phyloP scores from a whole-genome alignment of 768 basidiomycete genomes.

The Chlorophyllum brunneum region DNA sequence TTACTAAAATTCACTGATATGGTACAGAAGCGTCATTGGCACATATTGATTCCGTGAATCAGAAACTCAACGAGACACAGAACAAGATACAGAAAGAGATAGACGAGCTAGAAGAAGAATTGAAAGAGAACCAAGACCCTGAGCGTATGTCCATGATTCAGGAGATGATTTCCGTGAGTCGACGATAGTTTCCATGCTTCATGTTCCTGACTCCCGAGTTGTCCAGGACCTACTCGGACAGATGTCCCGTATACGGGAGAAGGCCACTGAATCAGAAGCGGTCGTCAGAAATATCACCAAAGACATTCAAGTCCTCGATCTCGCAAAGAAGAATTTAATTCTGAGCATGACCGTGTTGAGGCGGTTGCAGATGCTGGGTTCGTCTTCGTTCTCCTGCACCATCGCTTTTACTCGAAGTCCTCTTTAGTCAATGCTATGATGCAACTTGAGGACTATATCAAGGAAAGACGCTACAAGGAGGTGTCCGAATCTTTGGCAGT shows the following conservation, averaged over 20 bases:
- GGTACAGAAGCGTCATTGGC: slow-evolving; percentile 73
- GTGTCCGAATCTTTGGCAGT: slow-evolving; percentile 81
- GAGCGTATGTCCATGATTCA: slow-evolving; percentile 87
- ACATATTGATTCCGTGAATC: slow-evolving; percentile 68
- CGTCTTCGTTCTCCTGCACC: slow-evolving; percentile 20
- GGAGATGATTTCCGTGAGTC: slow-evolving; percentile 78
- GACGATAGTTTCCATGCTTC: too few relatives aligned
- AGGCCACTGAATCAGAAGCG: slow-evolving; percentile 95
- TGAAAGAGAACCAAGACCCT: slow-evolving; percentile 80
- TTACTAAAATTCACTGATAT: neutral
- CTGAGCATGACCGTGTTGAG: slow-evolving; percentile 87
- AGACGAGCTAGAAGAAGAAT: slow-evolving; percentile 56
- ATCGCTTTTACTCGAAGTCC: neutral
- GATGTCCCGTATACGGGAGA: slow-evolving; percentile 94
- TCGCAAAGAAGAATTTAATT: slow-evolving; percentile 91
- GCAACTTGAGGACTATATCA: slow-evolving; percentile 75
- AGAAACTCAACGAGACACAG: slow-evolving; percentile 66
- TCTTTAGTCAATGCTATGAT: slow-evolving; percentile 76
- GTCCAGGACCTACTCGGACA: slow-evolving; percentile 86
- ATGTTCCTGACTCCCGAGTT: slow-evolving; percentile 13
- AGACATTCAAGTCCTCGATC: slow-evolving; percentile 92
- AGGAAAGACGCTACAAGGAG: slow-evolving; percentile 77
- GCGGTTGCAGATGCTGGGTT: slow-evolving; percentile 91
- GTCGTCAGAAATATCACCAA: slow-evolving; percentile 94
- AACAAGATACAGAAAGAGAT: slow-evolving; percentile 71